These are phyloP conservation scores for Agaricus subrufescens DNA, from an alignment of 768 basidiomycete genomes.

Conservation along the genomic window DNA sequence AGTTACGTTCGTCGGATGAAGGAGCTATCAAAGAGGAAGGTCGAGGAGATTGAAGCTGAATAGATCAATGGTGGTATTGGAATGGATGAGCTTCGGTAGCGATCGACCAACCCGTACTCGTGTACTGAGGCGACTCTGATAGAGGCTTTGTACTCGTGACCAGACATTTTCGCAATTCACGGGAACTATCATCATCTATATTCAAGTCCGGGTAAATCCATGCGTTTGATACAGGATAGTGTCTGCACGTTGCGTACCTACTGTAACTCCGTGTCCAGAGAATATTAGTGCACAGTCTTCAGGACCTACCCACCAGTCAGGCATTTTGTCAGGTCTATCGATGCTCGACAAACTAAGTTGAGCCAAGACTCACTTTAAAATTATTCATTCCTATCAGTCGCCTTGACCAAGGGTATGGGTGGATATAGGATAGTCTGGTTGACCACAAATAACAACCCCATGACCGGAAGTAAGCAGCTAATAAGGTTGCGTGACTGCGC, in stretches of 20 bases:
- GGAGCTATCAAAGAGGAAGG: slow-evolving; percentile 69
- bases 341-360: slow-evolving; percentile 13
- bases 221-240: too few relatives aligned
- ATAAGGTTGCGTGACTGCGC: slow-evolving; percentile 23
- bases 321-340: background rate
- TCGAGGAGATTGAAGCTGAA: slow-evolving; percentile 30
- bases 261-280: background rate
- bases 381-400: slow-evolving; percentile 11
- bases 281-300: too few relatives aligned
- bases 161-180: background rate
- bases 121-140: too few relatives aligned
- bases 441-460: slow-evolving; percentile 20
- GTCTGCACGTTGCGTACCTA: background rate
- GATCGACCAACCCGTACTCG: background rate
- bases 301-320: background rate
- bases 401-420: background rate
- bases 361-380: slow-evolving; percentile 13
- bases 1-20: slow-evolving; percentile 91
- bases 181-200: too few relatives aligned
- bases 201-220: too few relatives aligned
- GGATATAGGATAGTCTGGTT: background rate
- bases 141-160: too few relatives aligned
- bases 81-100: background rate
- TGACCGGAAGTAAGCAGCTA: slow-evolving; percentile 21
- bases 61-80: slow-evolving; percentile 18